Evolutionary conservation across 164 flowering plant genomes (phyloP).

Genomic region (Aristolochia californica): DNA sequence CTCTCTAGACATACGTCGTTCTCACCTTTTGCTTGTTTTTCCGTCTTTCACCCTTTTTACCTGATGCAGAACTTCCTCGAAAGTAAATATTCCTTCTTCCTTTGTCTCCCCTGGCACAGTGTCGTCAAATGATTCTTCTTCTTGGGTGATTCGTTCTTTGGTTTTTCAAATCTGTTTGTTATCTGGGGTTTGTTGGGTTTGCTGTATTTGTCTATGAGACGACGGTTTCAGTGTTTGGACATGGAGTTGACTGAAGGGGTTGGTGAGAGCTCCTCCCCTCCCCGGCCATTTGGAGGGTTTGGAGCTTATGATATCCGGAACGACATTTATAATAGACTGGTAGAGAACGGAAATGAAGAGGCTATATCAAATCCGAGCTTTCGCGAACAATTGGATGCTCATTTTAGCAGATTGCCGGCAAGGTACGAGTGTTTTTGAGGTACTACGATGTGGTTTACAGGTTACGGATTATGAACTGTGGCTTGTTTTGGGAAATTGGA

Average conservation of each 20-base stretch:
- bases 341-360: conserved; percentile 60
- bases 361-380: conserved; percentile 53
- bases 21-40: no score
- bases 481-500: background rate
- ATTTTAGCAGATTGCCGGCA: conserved; percentile 74
- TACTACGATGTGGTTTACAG: background rate
- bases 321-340: conserved; percentile 58
- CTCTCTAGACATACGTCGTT: background rate
- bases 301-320: conserved; percentile 42
- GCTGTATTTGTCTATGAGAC: background rate
- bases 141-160: no score
- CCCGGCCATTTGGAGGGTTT: conserved; percentile 38
- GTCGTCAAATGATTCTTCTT: no score
- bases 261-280: conserved; percentile 93
- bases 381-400: conserved; percentile 62
- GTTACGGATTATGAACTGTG: background rate
- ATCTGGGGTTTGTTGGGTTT: no score
- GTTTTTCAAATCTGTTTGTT: no score
- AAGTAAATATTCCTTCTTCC: no score
- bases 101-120: no score
- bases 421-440: conserved; percentile 30
- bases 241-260: conserved; percentile 85
- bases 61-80: no score
- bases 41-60: background rate
- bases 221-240: background rate